Conservation (phyloP, 345 rosid species). For the Viola odorata region DNA sequence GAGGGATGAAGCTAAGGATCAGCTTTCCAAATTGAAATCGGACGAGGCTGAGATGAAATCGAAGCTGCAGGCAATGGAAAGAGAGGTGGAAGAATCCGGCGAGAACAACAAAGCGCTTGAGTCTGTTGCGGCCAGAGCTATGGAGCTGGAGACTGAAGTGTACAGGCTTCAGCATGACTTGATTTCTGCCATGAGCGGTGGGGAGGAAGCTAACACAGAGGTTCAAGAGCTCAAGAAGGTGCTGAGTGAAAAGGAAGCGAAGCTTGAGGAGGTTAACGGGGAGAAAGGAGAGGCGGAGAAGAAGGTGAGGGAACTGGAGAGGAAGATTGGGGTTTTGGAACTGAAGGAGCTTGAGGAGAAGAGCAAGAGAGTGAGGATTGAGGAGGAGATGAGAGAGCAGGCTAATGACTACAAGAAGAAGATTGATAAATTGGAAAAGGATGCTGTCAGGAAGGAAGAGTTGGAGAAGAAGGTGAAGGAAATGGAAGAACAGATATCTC, state of each 20-base stretch:
- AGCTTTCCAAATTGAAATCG: constrained; percentile 26
- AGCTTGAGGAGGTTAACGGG: constrained; percentile 41
- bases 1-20: constrained; percentile 36
- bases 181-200: constrained; percentile 39
- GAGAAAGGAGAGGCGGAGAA: constrained; percentile 49
- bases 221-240: constrained; percentile 14
- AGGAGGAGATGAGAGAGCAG: constrained; percentile 54
- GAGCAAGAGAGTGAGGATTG: constrained; percentile 55
- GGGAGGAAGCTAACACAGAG: constrained; percentile 42
- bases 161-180: constrained; percentile 61
- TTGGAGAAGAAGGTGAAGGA: constrained; percentile 28
- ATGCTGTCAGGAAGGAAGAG: constrained; percentile 21
- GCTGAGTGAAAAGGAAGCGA: constrained; percentile 31
- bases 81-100: constrained; percentile 45
- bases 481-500: constrained; percentile 28
- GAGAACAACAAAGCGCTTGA: constrained; percentile 47
- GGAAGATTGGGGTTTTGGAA: constrained; percentile 53
- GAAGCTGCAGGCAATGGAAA: constrained; percentile 44
- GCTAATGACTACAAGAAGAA: constrained; percentile 31
- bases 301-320: constrained; percentile 66
- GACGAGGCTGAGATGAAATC: constrained; percentile 22
- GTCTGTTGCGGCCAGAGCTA: constrained; percentile 42
- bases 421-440: constrained; percentile 36
- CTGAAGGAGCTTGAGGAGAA: constrained; percentile 53
- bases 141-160: constrained; percentile 59